Conservation (phyloP, 2,329 filamentous ascomycete genomes). For the Sarocladiaceae sp. region DNA sequence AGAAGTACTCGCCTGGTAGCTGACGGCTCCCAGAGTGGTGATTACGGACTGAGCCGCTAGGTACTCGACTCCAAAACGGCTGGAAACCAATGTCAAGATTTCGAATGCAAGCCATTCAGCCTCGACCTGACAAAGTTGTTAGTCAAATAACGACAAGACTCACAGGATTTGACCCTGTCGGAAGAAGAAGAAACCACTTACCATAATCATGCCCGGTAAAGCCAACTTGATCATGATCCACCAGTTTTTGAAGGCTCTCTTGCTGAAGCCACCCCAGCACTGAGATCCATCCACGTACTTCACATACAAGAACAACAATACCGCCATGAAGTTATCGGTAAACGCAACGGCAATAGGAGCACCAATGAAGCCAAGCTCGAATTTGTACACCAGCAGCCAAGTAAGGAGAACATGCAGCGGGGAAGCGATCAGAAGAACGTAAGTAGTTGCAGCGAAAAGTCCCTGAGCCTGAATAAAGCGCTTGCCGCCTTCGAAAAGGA, state of each 20-base stretch:
- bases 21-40: conserved; percentile 71
- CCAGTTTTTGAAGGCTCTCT: conserved; percentile 70
- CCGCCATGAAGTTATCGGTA: conserved; percentile 71
- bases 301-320: conserved; percentile 76
- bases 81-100: conserved; percentile 77
- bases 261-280: conserved; percentile 81
- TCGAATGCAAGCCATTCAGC: conserved; percentile 94
- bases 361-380: conserved; percentile 68
- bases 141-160: background rate
- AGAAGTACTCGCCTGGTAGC: conserved; percentile 44
- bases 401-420: conserved; percentile 75
- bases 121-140: conserved; percentile 43
- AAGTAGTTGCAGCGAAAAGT: conserved; percentile 72
- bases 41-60: conserved; percentile 88
- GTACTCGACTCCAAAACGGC: conserved; percentile 72
- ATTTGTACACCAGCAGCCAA: conserved; percentile 73
- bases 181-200: background rate
- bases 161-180: background rate
- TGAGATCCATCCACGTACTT: conserved; percentile 67
- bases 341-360: conserved; percentile 78
- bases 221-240: conserved; percentile 79
- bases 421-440: conserved; percentile 70
- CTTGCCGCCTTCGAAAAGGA: conserved; percentile 73
- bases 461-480: conserved; percentile 81
- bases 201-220: conserved; percentile 86